Evolutionary conservation across 2,329 filamentous ascomycete species (phyloP).

Genomic region (Grosmannia huntii): DNA sequence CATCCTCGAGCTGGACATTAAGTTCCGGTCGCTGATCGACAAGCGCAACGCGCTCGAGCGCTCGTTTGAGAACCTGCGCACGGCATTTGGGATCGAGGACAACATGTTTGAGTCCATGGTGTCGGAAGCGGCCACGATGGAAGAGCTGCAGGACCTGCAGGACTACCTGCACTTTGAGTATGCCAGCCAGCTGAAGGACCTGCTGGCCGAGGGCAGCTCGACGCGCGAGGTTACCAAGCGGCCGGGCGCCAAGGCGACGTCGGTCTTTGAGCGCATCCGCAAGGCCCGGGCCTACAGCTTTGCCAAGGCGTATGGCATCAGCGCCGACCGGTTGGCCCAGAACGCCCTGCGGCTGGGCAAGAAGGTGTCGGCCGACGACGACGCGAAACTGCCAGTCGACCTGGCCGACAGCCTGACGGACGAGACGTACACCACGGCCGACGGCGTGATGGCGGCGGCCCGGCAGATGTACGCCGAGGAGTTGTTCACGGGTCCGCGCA

Average conservation of each 20-base stretch:
- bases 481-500: constrained; percentile 71
- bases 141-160: constrained; percentile 91
- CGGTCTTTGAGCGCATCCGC: constrained; percentile 71
- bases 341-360: constrained; percentile 71
- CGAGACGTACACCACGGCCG: constrained; percentile 60
- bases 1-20: constrained; percentile 87
- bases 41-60: constrained; percentile 78
- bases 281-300: constrained; percentile 68
- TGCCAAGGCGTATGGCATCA: constrained; percentile 82
- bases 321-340: constrained; percentile 74
- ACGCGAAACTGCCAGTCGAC: constrained; percentile 66
- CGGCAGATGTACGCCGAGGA: constrained; percentile 88
- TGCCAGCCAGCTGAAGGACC: constrained; percentile 67
- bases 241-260: constrained; percentile 66
- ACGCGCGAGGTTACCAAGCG: constrained; percentile 60
- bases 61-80: constrained; percentile 61
- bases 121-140: constrained; percentile 69
- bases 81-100: constrained; percentile 51
- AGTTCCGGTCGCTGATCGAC: constrained; percentile 84
- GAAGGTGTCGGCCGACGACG: constrained; percentile 75
- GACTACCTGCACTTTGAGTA: constrained; percentile 97
- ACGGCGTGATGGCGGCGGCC: constrained; percentile 64
- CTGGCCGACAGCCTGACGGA: constrained; percentile 70
- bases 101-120: constrained; percentile 70
- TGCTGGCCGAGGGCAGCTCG: constrained; percentile 46